These are phyloP conservation scores for Piromyces sp. DNA, from an alignment of 192 early-diverging fungal species.

Conservation along the genomic window DNA sequence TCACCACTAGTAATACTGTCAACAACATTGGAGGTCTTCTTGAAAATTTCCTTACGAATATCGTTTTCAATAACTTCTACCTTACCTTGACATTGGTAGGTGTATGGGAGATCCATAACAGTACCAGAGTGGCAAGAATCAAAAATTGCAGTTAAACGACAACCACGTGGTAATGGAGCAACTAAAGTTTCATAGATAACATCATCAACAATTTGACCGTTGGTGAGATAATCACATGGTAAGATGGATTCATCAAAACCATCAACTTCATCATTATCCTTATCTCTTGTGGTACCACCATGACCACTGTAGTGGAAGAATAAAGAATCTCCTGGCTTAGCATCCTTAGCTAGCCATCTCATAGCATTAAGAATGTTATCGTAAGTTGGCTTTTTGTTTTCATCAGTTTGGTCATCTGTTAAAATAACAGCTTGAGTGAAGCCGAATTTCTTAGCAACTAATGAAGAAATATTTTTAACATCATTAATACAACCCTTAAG, in stretches of 20 bases:
- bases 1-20: background rate
- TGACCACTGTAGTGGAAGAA: conserved; percentile 19
- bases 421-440: conserved; percentile 36
- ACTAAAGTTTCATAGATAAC: conserved; percentile 16
- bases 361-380: conserved; percentile 1
- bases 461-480: conserved; percentile 56
- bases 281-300: conserved; percentile 20
- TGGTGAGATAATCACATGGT: conserved; percentile 8
- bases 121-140: conserved; percentile 78
- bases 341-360: conserved; percentile 3
- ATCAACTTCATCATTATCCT: conserved; percentile 15
- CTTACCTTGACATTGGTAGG: conserved; percentile 17
- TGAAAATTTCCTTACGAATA: background rate
- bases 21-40: background rate
- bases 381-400: conserved; percentile 20
- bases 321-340: conserved; percentile 38
- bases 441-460: conserved; percentile 42
- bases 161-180: conserved; percentile 30
- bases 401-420: conserved; percentile 49
- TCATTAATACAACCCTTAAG: conserved; percentile 59
- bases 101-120: conserved; percentile 60
- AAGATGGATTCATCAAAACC: conserved; percentile 18
- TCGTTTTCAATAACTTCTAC: background rate
- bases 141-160: conserved; percentile 61
- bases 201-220: conserved; percentile 19